Evolutionary conservation across 805 yeast species (phyloP).

Genomic region (Isabelozyma pseudorhagii): DNA sequence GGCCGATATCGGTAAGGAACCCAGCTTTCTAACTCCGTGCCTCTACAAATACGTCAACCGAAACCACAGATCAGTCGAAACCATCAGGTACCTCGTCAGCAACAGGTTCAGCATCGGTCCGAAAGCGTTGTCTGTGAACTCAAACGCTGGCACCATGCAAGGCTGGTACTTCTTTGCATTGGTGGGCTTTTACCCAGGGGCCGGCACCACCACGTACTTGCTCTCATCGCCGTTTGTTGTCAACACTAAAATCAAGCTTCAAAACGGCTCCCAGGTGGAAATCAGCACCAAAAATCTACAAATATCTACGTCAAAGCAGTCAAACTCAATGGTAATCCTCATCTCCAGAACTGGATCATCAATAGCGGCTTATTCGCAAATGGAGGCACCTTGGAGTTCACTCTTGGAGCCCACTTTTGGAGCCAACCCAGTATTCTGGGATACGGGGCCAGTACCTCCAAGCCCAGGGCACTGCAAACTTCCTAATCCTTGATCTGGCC

Average conservation of each 20-base stretch:
- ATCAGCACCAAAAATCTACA: constrained; percentile 17
- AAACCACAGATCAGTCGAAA: constrained; percentile 24
- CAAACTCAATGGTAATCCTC: constrained; percentile 21
- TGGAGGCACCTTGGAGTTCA: constrained; percentile 20
- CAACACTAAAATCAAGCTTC: constrained; percentile 17
- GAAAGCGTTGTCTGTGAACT: constrained; percentile 33
- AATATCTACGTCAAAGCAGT: constrained; percentile 26
- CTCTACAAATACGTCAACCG: constrained; percentile 27
- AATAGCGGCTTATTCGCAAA: constrained; percentile 26
- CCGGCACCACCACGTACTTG: constrained; percentile 33
- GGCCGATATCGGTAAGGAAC: constrained; percentile 36
- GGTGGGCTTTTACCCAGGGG: constrained; percentile 31
- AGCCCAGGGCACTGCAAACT: constrained; percentile 17
- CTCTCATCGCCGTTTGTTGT: constrained; percentile 26
- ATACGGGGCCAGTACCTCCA: constrained; percentile 22
- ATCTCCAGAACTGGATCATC: constrained; percentile 26
- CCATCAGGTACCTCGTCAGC: constrained; percentile 23
- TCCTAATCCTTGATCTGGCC: not conserved
- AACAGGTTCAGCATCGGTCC: constrained; percentile 20
- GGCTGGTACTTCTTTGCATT: constrained; percentile 31
- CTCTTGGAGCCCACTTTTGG: constrained; percentile 15
- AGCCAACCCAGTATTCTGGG: constrained; percentile 16
- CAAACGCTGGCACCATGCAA: constrained; percentile 40
- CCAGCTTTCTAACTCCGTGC: constrained; percentile 33
- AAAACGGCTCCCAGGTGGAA: constrained; percentile 17